Base-by-base conservation (phyloP, 2,329 filamentous ascomycete genomes). In the Westerdykella ornata region DNA sequence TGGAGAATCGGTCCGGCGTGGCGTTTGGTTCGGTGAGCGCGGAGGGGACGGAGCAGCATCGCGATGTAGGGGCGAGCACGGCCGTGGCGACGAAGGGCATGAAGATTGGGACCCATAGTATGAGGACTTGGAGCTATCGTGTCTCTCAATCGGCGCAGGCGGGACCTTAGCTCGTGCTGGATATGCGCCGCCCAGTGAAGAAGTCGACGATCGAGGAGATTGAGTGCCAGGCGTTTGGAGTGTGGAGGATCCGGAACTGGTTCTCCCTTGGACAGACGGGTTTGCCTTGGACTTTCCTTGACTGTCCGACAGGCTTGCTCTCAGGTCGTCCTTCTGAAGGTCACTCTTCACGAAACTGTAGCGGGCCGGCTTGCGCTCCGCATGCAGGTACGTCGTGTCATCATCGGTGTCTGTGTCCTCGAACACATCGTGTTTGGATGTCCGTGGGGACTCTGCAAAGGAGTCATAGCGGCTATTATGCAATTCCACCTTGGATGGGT, bases 281-380 rank as follows among this genome's bases (percentile, higher is more conserved):
- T 45, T 46, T 26, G 44, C 22, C 14, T 56, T 51, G 20, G 54
- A 39, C 32, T 41, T 49, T 11, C 49, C 37, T 14, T 52, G 47
- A 18, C 39, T 46, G n/a, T 58, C 47, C 3, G 48, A 40, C 4
- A 66, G 41, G 16, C 54, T 53, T 14, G 55, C 51, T 30, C 62
- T 47, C 0, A 65, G 45, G 18, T 65, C 55, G 15, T 67, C 63
- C 39, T 53, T 62, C 31, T 61, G 59, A 16, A 63, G 44, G 5
- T 66, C 59, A 36, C 49, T 62, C 52, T 61, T 60, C 30, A 64
- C 59, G 45, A 68, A 68, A 44, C 65, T 68, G 47, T 68, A 68
- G 8, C 60, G 54, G 9, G 62, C 58, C 9, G 66, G 60, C 42
- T 56, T 57, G 26, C 64, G 54, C 32, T 60, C 48, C 12, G 56